Evolutionary conservation across 2,329 filamentous ascomycete species (phyloP), one percentile per base, ranked within the genome.

Genomic region (Didymella pinodella): DNA sequence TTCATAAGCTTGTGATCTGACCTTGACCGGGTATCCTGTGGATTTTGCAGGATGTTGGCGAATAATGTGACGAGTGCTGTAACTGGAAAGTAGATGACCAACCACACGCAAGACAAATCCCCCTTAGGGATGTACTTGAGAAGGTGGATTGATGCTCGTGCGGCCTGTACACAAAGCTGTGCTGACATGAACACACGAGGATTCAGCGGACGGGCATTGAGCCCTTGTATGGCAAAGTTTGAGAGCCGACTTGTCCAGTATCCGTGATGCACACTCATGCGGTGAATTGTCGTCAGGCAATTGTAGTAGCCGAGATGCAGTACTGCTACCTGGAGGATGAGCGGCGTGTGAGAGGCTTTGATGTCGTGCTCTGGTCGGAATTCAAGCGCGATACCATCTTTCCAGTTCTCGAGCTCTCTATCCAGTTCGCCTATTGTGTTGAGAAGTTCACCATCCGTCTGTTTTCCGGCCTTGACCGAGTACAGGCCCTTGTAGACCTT

Each of bases 361-460:
- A 99, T 98, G 77, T 97, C 93, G 74, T 97, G 89, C 77, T 98
- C 95, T 0, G 95, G 95, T n/a, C 95, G 87, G 80, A 97, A 98
- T 71, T 98, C 95, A 57, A 97, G 85, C 2, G 95, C 94, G 53
- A 99, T 98, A 50, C 85, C 88, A 73, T 98, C 93, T 81, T 98
- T 98, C 95, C 95, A 99, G 53, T 92, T 89, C 75, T 99, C 95
- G 4, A 99, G 79, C 54, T 83, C 76, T 55, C 75, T 89, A 74
- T 99, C 95, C 10, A 99, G 85, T 72, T 98, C 93, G 46, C 95
- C 93, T 67, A 99, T 99, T 0, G 93, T 96, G 74, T 97, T 96
- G 46, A 99, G 84, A 8, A 98, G 83, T 76, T 97, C 94, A 25
- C 94, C 95, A 66, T 96, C 92, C 0, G 93, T 92, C 73, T 97